Base-by-base conservation (phyloP, 1,284 basidiomycete genomes). In the Neotropicomus parvogracilis region DNA sequence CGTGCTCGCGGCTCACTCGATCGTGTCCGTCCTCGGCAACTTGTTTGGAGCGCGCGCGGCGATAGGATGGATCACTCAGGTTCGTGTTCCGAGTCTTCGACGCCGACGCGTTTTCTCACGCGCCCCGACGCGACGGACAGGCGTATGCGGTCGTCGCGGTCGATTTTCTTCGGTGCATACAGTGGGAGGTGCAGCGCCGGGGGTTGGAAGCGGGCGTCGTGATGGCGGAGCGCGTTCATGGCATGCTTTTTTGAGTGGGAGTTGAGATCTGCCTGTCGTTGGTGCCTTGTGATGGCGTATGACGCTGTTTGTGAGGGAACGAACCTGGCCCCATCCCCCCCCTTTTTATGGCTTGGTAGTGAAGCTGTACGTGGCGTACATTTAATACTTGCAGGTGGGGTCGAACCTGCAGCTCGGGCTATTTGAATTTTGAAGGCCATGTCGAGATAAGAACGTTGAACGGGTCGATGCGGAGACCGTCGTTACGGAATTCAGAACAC, bases 151-250 rank as follows among this genome's bases (percentile, higher is more conserved):
- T 10, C 2, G 16, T 29, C n/a, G 12, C 41, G 27, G n/a, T 27
- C 26, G 45, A 59, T 24, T 44, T 46, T 41, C 28, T 56, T 27
- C 43, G 6, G 32, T 60, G 55, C n/a, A 36, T 52, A 31, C 19
- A 49, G 26, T 58, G 58, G 58, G 53, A 55, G 21, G 39, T 43
- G 20, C 49, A 39, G 19, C 43, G 44, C 13, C 38, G 14, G 16
- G 17, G 33, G 12, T 24, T 13, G 14, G 48, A 35, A 13, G 12
- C 46, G 12, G 28, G 38, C 24, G 35, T 42, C 5, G 4, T 8
- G 26, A n/a, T 16, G 43, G 41, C 40, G 40, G 38, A 46, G 14
- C 38, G 16, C 11, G 40, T 17, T 1, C 40, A 40, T 29, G 35
- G 20, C 31, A 8, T 24, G 24, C 24, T 24, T 24, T 24, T 24